These are phyloP conservation scores for Tirmania nivea DNA, from an alignment of 495 filamentous ascomycete species.

Conservation along the genomic window DNA sequence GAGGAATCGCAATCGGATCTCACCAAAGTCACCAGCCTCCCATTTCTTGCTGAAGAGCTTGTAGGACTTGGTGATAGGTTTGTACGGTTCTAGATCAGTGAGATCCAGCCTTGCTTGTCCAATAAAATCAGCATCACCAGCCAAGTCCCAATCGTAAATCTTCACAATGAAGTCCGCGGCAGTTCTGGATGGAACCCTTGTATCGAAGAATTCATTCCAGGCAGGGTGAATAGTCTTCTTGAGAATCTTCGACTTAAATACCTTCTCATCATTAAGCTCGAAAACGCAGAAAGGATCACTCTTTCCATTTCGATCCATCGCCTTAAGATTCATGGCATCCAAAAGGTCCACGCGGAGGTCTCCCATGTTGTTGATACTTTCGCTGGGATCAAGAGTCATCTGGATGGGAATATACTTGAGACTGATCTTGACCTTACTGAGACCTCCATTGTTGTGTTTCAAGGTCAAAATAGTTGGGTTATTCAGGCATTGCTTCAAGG, in stretches of 20 bases:
- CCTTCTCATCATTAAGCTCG: slow-evolving; percentile 57
- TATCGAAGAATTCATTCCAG: slow-evolving; percentile 93
- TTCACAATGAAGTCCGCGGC: slow-evolving; percentile 67
- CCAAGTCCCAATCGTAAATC: slow-evolving; percentile 90
- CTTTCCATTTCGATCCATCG: slow-evolving; percentile 86
- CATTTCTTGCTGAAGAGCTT: slow-evolving; percentile 76
- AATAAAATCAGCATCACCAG: slow-evolving; percentile 70
- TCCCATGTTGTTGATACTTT: slow-evolving; percentile 98
- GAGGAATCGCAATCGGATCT: slow-evolving; percentile 59
- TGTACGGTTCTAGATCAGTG: slow-evolving; percentile 63
- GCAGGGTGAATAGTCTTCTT: slow-evolving; percentile 90
- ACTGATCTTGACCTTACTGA: slow-evolving; percentile 68
- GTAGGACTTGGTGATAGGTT: slow-evolving; percentile 46
- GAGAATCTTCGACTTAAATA: slow-evolving; percentile 81
- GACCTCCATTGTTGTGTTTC: slow-evolving; percentile 48
- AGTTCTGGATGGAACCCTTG: slow-evolving; percentile 56
- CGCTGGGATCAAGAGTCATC: slow-evolving; percentile 82
- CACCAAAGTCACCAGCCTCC: slow-evolving; percentile 70
- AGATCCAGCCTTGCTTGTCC: slow-evolving; percentile 62
- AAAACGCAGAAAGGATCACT: slow-evolving; percentile 96
- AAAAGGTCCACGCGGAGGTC: slow-evolving; percentile 76
- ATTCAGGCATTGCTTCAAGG: slow-evolving; percentile 75
- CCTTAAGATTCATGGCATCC: slow-evolving; percentile 66
- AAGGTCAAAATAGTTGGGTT: slow-evolving; percentile 65
- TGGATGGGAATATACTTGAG: slow-evolving; percentile 81